Evolutionary conservation across 441 rosid genomes (phyloP).

Genomic region (Euphorbia schlechtendalii): DNA sequence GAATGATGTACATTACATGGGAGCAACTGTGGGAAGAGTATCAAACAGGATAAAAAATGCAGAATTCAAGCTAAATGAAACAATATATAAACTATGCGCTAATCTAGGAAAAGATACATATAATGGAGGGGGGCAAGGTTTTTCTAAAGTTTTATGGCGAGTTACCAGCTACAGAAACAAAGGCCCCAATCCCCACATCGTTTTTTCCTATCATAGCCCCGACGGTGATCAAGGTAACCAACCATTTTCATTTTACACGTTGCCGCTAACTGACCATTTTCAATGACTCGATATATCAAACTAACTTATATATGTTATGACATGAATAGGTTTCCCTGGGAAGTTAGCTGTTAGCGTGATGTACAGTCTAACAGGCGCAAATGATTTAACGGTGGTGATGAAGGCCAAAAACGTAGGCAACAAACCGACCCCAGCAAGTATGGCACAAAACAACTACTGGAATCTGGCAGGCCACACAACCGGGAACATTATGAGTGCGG

Average conservation of each 20-base stretch:
- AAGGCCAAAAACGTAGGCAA: background rate
- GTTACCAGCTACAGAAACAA: background rate
- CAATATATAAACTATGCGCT: background rate
- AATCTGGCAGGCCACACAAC: background rate
- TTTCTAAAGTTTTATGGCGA: background rate
- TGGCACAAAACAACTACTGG: background rate
- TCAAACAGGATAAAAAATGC: constrained; percentile 1
- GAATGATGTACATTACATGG: background rate
- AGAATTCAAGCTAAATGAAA: background rate
- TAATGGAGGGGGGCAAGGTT: background rate
- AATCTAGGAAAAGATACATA: background rate
- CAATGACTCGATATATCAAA: background rate
- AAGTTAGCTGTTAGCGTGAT: background rate
- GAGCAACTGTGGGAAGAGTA: background rate
- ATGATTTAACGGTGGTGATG: background rate
- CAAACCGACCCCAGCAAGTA: background rate
- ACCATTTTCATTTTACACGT: no score
- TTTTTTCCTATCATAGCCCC: background rate
- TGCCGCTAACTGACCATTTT: no score
- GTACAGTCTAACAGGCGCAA: background rate
- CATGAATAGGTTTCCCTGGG: background rate
- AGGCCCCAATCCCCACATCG: background rate
- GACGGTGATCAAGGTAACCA: background rate
- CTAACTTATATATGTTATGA: background rate
- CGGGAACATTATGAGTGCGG: background rate